A percentile compares a stretch with the other conserved stretches of the same genome.
phyloP scores from a whole-genome alignment of 805 yeast species.

The Hyphopichia homilentoma region DNA sequence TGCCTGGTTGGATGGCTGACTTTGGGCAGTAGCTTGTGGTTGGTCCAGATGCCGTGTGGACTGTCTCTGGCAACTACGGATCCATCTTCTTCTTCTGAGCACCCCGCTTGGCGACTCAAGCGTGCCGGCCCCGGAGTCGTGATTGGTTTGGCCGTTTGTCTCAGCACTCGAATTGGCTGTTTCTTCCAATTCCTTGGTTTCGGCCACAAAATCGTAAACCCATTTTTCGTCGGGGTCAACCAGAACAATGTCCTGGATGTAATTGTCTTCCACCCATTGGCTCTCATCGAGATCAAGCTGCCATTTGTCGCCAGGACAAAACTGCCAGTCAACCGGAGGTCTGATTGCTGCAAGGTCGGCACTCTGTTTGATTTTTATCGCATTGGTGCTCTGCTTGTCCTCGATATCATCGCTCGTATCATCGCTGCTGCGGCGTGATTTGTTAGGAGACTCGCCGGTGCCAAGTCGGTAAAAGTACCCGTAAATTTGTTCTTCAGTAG shows the following conservation, averaged over 20 bases:
- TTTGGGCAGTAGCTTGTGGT: too few species aligned
- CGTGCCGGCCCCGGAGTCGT: too few species aligned
- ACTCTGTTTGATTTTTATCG: slow-evolving; percentile 9
- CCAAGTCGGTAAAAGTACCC: too few species aligned
- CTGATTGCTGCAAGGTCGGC: slow-evolving; percentile 34
- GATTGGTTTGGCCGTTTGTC: slow-evolving; percentile 14
- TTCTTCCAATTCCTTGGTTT: slow-evolving; percentile 18
- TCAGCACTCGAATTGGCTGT: slow-evolving; percentile 2
- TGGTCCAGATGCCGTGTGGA: too few species aligned
- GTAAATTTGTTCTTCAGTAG: slow-evolving; percentile 1
- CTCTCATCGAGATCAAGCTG: slow-evolving; percentile 58
- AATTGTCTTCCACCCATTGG: slow-evolving; percentile 56
- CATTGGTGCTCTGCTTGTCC: slow-evolving; percentile 9
- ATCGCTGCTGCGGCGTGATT: not conserved
- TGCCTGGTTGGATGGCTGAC: too few species aligned
- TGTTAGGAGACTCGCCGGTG: slow-evolving; percentile 1
- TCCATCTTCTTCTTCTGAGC: slow-evolving; percentile 66
- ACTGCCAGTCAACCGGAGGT: slow-evolving; percentile 63
- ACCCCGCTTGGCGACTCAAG: too few species aligned
- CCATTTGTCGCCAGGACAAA: slow-evolving; percentile 51
- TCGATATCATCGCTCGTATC: slow-evolving; percentile 6
- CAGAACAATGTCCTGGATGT: slow-evolving; percentile 48
- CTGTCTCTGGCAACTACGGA: slow-evolving; percentile 35
- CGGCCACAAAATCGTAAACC: slow-evolving; percentile 65
- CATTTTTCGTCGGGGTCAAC: slow-evolving; percentile 77